phyloP scores from a whole-genome alignment of 2,329 filamentous ascomycete species.

The Orbilia javanica region DNA sequence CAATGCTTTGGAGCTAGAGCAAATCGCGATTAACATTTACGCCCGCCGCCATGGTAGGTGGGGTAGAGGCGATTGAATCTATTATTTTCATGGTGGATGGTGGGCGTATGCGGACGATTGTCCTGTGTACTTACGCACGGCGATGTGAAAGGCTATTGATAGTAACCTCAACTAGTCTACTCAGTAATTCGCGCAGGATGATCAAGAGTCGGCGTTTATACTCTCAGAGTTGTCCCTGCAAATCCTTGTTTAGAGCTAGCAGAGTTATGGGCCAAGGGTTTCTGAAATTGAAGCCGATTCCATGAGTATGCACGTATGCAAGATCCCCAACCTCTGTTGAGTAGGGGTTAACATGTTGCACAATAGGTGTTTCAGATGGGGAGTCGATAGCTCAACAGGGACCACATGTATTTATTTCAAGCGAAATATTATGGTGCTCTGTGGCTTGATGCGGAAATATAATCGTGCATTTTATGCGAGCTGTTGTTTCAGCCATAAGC shows the following conservation, averaged over 20 bases:
- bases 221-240: background rate
- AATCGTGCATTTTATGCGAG: slow-evolving; percentile 16
- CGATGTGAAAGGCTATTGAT: background rate
- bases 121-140: background rate
- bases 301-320: no score
- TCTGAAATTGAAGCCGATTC: no score
- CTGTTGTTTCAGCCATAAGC: slow-evolving; percentile 17
- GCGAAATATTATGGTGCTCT: background rate
- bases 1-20: background rate
- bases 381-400: background rate
- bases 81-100: background rate
- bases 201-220: slow-evolving; percentile 5
- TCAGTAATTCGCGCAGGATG: background rate
- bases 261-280: background rate
- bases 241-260: background rate
- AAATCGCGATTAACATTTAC: slow-evolving; percentile 8
- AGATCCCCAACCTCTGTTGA: no score
- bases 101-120: no score
- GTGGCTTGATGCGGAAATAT: slow-evolving; percentile 16
- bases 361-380: background rate
- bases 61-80: background rate
- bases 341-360: background rate
- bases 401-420: no score
- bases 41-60: slow-evolving; percentile 29
- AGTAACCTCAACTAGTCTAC: background rate